phyloP scores from a whole-genome alignment of 768 basidiomycete genomes.

The Pleurotus sapidus region DNA sequence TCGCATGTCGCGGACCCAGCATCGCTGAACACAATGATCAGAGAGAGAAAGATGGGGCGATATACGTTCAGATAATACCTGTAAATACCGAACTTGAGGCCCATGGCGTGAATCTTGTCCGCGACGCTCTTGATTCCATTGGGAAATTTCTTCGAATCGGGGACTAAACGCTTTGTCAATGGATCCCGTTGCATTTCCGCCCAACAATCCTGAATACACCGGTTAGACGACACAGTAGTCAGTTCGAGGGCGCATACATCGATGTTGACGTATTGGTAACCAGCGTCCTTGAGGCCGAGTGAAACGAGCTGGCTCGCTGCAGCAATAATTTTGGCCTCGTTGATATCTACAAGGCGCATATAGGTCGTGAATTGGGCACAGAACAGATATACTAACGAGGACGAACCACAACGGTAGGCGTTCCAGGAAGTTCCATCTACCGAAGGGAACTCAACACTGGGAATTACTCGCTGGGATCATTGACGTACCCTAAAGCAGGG shows the following conservation, averaged over 20 bases:
- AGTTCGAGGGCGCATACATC: conserved; percentile 32
- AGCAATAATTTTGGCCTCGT: conserved; percentile 39
- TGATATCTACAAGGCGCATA: conserved; percentile 32
- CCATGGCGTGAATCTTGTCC: conserved; percentile 40
- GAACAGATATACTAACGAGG: neutral
- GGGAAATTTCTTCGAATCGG: conserved; percentile 52
- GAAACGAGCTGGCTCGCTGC: conserved; percentile 45
- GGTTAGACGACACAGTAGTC: neutral
- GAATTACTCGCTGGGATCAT: too few species aligned
- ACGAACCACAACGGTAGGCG: conserved; percentile 39
- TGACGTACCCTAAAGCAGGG: conserved; percentile 42
- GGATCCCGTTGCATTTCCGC: conserved; percentile 35
- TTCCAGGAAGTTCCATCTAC: conserved; percentile 56
- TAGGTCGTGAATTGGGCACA: neutral
- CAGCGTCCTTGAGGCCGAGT: conserved; percentile 43
- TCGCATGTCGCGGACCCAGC: conserved; percentile 52
- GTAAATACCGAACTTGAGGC: conserved; percentile 51
- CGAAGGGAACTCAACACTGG: neutral
- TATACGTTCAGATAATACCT: conserved; percentile 23
- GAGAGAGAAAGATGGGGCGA: too few species aligned
- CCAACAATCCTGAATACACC: conserved; percentile 46
- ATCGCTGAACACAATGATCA: conserved; percentile 30
- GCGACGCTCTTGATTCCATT: conserved; percentile 46
- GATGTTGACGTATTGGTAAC: conserved; percentile 51
- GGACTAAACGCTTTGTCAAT: conserved; percentile 38